Percentiles rank a stretch among this genome's conserved stretches.
phyloP scores from a whole-genome alignment of 2,329 filamentous ascomycete species.

The Epichloe bromicola region DNA sequence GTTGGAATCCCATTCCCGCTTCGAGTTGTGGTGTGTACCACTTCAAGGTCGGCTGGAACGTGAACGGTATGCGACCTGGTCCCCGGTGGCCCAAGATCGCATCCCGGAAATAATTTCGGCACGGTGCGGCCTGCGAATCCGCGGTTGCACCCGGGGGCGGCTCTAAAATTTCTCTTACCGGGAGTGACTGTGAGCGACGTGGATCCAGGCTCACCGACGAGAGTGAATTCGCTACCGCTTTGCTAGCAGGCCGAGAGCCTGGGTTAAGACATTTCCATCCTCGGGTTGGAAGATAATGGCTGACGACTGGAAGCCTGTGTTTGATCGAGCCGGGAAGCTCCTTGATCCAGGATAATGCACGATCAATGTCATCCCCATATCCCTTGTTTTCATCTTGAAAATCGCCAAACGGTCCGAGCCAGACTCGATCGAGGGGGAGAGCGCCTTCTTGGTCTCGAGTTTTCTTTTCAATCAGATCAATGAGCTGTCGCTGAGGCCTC shows the following conservation, averaged over 20 bases:
- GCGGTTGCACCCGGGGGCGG: slow-evolving; percentile 25
- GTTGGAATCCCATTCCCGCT: slow-evolving; percentile 36
- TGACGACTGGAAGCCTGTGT: slow-evolving; percentile 22
- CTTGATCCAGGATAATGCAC: slow-evolving; percentile 26
- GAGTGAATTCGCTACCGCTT: neutral
- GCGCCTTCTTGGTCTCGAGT: slow-evolving; percentile 16
- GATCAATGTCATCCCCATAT: slow-evolving; percentile 26
- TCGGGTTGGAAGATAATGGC: slow-evolving; percentile 13
- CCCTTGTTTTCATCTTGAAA: slow-evolving; percentile 9
- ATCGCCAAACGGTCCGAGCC: slow-evolving; percentile 26
- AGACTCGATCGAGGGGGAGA: slow-evolving; percentile 28
- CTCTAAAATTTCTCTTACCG: slow-evolving; percentile 30
- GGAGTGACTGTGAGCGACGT: neutral
- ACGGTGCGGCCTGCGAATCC: neutral
- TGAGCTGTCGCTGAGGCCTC: slow-evolving; percentile 31
- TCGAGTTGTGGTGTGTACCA: slow-evolving; percentile 38
- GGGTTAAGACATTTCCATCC: slow-evolving; percentile 26
- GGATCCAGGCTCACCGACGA: neutral
- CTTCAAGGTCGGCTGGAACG: slow-evolving; percentile 32
- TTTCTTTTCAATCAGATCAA: slow-evolving; percentile 23
- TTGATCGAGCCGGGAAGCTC: slow-evolving; percentile 19
- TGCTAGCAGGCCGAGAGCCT: neutral
- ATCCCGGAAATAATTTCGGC: slow-evolving; percentile 27
- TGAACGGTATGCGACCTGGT: slow-evolving; percentile 15
- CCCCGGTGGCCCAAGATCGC: slow-evolving; percentile 4